Base-by-base conservation (phyloP, 108 stramenopile species). In the Conticribra guillardii region DNA sequence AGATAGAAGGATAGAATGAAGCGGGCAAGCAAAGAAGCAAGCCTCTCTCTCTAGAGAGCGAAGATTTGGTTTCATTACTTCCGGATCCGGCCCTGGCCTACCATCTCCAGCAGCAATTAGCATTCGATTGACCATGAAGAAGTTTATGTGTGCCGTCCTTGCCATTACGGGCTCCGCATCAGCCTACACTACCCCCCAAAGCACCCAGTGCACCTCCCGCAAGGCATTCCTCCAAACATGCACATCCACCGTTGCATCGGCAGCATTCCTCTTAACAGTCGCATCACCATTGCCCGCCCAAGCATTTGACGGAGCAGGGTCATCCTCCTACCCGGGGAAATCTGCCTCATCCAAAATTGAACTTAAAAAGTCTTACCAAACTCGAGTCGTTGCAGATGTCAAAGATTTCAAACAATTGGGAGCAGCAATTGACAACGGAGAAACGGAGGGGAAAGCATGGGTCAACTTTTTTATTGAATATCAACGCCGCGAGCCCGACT, bases 261-360 rank as follows among this genome's bases (percentile, higher is more conserved):
- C 34, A 21, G 8, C 32, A 4, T 4, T 33, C 21, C 34, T 60
- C 16, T 16, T 14, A 51, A 4, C 18, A 41, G 19, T 33, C 9
- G 32, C 21, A 14, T 5, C 19, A 4, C 59, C 34, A 22, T 21
- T 16, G 32, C 41, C 46, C 31, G 46, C 74, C 27, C 23, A n/a
- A n/a, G 84, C 84, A 1, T 85, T 85, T 58, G 84, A 85, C 67
- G 84, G 84, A 48, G 68, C 73, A 3, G 84, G 84, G 4, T 67
- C 76, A 8, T 54, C 73, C 24, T 81, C 73, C n/a, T 75, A 62
- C 18, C 30, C 78, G n/a, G 84, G 84, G 17, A 29, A 31, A 28
- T 31, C 66, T 29, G 64, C 74, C 5, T 44, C 73, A 8, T 73
- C 73, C 24, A 85, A 85, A 65, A 62, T 73, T 1, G 81, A 70